These are phyloP conservation scores for Lagenaria siceraria DNA, from an alignment of 306 rosid genomes.

Conservation along the genomic window DNA sequence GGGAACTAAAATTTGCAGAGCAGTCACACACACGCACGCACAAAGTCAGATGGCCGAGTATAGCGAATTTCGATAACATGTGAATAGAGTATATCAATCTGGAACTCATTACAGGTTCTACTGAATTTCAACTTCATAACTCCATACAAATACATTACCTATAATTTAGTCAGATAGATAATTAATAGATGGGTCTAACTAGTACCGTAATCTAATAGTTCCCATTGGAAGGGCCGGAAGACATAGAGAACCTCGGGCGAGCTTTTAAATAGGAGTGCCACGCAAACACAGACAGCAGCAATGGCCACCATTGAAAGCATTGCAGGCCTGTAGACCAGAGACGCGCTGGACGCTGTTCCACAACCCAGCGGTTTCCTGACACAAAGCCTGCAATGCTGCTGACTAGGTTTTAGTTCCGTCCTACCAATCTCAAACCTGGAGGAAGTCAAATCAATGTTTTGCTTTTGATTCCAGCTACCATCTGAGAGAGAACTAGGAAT, in stretches of 20 bases:
- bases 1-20: neutral
- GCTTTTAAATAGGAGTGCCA: slow-evolving; percentile 80
- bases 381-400: slow-evolving; percentile 33
- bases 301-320: slow-evolving; percentile 77
- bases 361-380: slow-evolving; percentile 27
- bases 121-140: slow-evolving; percentile 7
- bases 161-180: slow-evolving; percentile 1
- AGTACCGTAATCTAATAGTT: slow-evolving; percentile 49
- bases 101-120: slow-evolving; percentile 9
- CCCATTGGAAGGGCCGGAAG: slow-evolving; percentile 80
- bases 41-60: neutral
- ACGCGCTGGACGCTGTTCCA: slow-evolving; percentile 18
- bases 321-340: slow-evolving; percentile 59
- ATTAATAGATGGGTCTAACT: slow-evolving; percentile 21
- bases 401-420: slow-evolving; percentile 6
- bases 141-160: slow-evolving; percentile 7
- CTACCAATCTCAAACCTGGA: slow-evolving; percentile 42
- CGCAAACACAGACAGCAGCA: slow-evolving; percentile 85
- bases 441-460: slow-evolving; percentile 25
- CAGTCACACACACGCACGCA: neutral
- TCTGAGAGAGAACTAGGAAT: slow-evolving; percentile 38
- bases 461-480: slow-evolving; percentile 13
- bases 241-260: slow-evolving; percentile 53
- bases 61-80: neutral
- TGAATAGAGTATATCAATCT: neutral